Evolutionary conservation across 23 red algal species (phyloP), one percentile per base, ranked within the genome.

Genomic region (Agarophyton chilense): DNA sequence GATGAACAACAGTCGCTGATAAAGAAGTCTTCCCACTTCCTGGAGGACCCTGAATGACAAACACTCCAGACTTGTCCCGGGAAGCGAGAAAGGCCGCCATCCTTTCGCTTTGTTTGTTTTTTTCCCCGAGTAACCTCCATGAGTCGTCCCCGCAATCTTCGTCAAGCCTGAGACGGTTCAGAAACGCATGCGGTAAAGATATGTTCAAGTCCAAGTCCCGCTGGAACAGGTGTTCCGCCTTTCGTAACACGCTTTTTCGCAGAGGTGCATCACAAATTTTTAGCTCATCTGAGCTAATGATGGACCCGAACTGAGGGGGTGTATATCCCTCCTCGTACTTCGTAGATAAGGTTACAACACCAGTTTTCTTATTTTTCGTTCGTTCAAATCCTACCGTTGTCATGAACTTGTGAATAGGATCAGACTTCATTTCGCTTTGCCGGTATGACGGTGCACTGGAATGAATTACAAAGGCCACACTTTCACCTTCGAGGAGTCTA

Each of bases 11-110:
- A 28, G 26, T 52, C 41, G 82, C 90, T 19, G 85, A 90, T 7
- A 90, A 42, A 46, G 70, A 88, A 18, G 95, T 98, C 60, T 98
- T 98, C 35, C 95, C 95, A n/a, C 73, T 90, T 12, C 95, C 95
- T 0, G 95, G 83, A 39, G 95, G 95, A 38, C 95, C 95, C 82
- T 98, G 95, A 16, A 98, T 84, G 47, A 94, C 80, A 60, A 98
- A 77, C 1, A 92, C 87, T 8, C 85, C 53, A 12, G 71, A 53
- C n/a, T 8, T 43, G 57, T 65, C 64, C 1, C 75, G 71, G 24
- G 92, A 89, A 44, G 85, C 85, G 24, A 89, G 70, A 89, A 89
- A 89, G 29, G 36, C 26, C 19, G 67, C 52, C 40, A 89, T 4
- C 3, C 63, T 77, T 62, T 89, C 49, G 32, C 70, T 52, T 44